Evolutionary conservation across 2,329 filamentous ascomycete genomes (phyloP), one percentile per base, ranked within the genome.

Genomic region (Rutstroemia sp.): DNA sequence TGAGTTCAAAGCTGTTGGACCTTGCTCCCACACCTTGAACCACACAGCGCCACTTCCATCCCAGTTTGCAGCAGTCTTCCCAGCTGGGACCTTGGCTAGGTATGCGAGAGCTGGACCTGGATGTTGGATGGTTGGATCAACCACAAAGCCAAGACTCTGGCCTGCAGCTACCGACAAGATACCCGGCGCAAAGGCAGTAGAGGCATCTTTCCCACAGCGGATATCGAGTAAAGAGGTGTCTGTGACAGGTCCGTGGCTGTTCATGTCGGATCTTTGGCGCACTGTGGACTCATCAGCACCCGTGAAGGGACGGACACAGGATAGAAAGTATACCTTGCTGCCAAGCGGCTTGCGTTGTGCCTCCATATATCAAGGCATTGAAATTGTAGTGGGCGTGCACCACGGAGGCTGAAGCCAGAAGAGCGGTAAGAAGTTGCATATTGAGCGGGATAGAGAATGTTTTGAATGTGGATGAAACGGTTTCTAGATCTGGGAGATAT

Each of bases 171-270:
- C 63, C 5, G 61, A 57, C 16, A 61, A 48, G 14, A 58, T 68
- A 7, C 50, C 23, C 5, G 60, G 19, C 2, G 61, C 64, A 17
- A 61, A 63, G 3, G 53, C 67, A 5, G 58, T 57, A 10, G 60
- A 65, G 23, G 68, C 72, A 48, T 72, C 64, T 44, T 70, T 69
- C 55, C 69, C 67, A 46, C 73, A 73, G 57, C 73, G 71, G 59
- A 74, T 72, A 56, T 73, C 71, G 56, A 70, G 68, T 21, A 66
- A 65, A 9, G 71, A 65, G 23, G 74, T 68, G 10, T 58, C 60
- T 44, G 66, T 61, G 59, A 63, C 58, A 10, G 27, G 27, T 30
- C 27, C 27, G 27, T 30, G 27, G 27, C 27, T 30, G 27, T 30
- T 30, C 27, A 30, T 30, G 7, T 30, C 27, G 27, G 27, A 30